Conservation (phyloP, 2,329 filamentous ascomycete genomes). For the Claviceps arundinis region DNA sequence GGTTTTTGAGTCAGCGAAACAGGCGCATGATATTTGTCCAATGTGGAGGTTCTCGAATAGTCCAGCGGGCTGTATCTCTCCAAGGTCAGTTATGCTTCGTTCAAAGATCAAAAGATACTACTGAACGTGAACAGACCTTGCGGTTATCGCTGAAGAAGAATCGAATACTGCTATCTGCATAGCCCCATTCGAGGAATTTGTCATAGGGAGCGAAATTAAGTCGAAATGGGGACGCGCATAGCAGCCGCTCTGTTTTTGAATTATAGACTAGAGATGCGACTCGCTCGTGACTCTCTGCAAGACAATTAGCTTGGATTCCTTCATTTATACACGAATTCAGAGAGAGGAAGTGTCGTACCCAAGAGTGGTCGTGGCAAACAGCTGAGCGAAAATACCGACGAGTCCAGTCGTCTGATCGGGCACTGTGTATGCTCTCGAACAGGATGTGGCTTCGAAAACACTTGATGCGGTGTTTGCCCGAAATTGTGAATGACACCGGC, state of each 20-base stretch:
- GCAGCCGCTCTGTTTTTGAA: slow-evolving; percentile 64
- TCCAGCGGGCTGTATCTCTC: slow-evolving; percentile 45
- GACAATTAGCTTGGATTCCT: neutral
- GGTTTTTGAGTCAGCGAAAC: slow-evolving; percentile 81
- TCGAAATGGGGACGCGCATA: slow-evolving; percentile 73
- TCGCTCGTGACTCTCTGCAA: slow-evolving; percentile 54
- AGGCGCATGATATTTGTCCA: slow-evolving; percentile 70
- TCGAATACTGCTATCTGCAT: slow-evolving; percentile 79
- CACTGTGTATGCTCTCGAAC: slow-evolving; percentile 55
- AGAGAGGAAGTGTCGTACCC: slow-evolving; percentile 25
- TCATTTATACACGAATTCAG: neutral
- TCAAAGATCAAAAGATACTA: neutral
- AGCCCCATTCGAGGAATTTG: slow-evolving; percentile 92
- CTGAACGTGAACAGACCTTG: slow-evolving; percentile 36
- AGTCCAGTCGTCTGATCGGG: slow-evolving; percentile 60
- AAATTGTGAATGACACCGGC: slow-evolving; percentile 98
- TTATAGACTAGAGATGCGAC: slow-evolving; percentile 70
- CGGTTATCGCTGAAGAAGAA: slow-evolving; percentile 80
- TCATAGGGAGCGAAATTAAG: slow-evolving; percentile 86
- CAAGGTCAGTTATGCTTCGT: slow-evolving; percentile 14
- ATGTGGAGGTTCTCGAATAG: slow-evolving; percentile 90
- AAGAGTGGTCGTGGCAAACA: slow-evolving; percentile 68
- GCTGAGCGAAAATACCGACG: slow-evolving; percentile 59
- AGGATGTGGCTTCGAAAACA: slow-evolving; percentile 73
- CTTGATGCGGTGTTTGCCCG: slow-evolving; percentile 90